Conservation (phyloP, 78 protist species). For the Dictyostelium brefeldianum region DNA sequence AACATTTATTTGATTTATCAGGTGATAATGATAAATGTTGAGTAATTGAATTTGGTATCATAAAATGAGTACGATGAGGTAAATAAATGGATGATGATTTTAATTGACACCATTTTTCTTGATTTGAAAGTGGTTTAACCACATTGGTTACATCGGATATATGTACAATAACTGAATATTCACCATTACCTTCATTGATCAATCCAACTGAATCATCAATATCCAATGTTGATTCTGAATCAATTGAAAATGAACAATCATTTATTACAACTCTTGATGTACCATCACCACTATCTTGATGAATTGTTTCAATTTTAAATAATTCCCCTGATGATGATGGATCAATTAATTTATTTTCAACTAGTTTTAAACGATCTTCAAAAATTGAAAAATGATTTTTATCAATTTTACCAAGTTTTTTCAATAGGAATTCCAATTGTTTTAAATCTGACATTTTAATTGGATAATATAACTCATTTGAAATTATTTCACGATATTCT, state of each 20-base stretch:
- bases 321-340: not conserved
- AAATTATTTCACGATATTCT: not conserved
- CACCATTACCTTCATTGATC: slow-evolving; percentile 32
- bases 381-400: not conserved
- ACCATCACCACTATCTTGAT: not conserved
- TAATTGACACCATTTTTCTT: slow-evolving; percentile 24
- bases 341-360: not conserved
- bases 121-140: not conserved
- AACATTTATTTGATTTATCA: not conserved
- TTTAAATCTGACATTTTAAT: not conserved
- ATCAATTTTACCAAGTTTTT: not conserved
- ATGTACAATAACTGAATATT: slow-evolving; percentile 23
- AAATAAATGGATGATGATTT: slow-evolving; percentile 40
- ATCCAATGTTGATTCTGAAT: slow-evolving; percentile 35
- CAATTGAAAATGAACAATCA: slow-evolving; percentile 58
- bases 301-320: not conserved
- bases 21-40: not conserved
- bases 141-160: slow-evolving; percentile 26
- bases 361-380: not conserved
- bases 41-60: slow-evolving; percentile 41
- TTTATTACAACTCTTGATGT: not conserved
- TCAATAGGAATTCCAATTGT: not conserved
- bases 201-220: slow-evolving; percentile 68
- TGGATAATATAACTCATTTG: not conserved
- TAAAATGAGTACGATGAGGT: slow-evolving; percentile 22